Conservation (phyloP, 2,329 filamentous ascomycete species). For the Neofusicoccum kwambonambiense region DNA sequence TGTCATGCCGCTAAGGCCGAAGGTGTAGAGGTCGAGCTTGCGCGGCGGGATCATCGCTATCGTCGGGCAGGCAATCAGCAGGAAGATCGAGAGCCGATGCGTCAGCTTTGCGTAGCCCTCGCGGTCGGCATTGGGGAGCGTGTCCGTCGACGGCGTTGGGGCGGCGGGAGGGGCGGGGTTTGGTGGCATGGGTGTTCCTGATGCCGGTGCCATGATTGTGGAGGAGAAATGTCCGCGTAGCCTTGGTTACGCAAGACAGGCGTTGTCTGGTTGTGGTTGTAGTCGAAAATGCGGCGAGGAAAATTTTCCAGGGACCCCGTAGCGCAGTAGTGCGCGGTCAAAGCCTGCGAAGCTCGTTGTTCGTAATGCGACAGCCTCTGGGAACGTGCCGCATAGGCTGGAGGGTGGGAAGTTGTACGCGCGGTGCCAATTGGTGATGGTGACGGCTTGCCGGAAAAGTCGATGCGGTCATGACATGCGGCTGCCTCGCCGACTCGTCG, state of each 20-base stretch:
- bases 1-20: slow-evolving; percentile 51
- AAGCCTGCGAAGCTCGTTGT: too few species aligned
- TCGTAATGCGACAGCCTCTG: not conserved
- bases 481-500: not conserved
- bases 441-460: not conserved
- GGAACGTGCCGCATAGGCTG: not conserved
- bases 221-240: not conserved
- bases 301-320: not conserved
- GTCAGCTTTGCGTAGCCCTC: slow-evolving; percentile 30
- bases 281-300: not conserved
- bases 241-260: not conserved
- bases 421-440: not conserved
- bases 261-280: not conserved
- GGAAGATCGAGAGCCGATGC: slow-evolving; percentile 49
- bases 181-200: not conserved
- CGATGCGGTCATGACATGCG: slow-evolving; percentile 11
- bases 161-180: not conserved
- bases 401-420: not conserved
- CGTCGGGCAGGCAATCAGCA: slow-evolving; percentile 53
- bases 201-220: not conserved
- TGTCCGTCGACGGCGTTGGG: not conserved
- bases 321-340: not conserved
- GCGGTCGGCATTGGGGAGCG: not conserved
- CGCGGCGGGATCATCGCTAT: slow-evolving; percentile 59
- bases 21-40: slow-evolving; percentile 62